Percentiles rank a stretch among this genome's conserved stretches.
These are phyloP conservation scores for Debaryomycetaceae sp. DNA, from an alignment of 1,139 yeast species.

Conservation along the genomic window DNA sequence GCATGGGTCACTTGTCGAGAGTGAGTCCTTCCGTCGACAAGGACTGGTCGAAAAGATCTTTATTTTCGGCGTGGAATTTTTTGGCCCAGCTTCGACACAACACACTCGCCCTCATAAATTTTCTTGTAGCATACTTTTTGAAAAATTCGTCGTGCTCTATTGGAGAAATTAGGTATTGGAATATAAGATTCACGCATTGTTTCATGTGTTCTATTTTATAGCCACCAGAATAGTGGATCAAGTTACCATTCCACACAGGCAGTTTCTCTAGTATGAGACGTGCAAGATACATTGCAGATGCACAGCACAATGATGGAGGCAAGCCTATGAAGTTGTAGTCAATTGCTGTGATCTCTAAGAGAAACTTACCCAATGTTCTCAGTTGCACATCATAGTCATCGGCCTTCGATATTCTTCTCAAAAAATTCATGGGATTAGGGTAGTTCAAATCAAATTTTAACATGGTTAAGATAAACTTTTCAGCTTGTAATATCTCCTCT, in stretches of 20 bases:
- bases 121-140: constrained; percentile 88
- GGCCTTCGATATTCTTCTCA: constrained; percentile 90
- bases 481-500: constrained; percentile 85
- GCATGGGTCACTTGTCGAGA: constrained; percentile 1
- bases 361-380: constrained; percentile 86
- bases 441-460: constrained; percentile 77
- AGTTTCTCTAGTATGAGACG: constrained; percentile 71
- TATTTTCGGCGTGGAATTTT: constrained; percentile 41
- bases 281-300: constrained; percentile 88
- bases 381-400: constrained; percentile 93
- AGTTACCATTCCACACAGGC: constrained; percentile 77
- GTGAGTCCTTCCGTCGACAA: constrained; percentile 4
- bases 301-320: constrained; percentile 81
- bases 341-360: constrained; percentile 75
- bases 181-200: constrained; percentile 68
- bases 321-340: constrained; percentile 79
- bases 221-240: constrained; percentile 91
- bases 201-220: constrained; percentile 70
- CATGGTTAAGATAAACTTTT: constrained; percentile 73
- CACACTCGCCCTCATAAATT: constrained; percentile 87
- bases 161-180: constrained; percentile 79
- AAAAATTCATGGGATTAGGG: constrained; percentile 92
- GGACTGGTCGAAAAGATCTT: constrained; percentile 19
- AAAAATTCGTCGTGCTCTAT: constrained; percentile 90
- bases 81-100: constrained; percentile 92